Conservation (phyloP, 129 eudicot species). For the Chrysanthemum seticuspe region DNA sequence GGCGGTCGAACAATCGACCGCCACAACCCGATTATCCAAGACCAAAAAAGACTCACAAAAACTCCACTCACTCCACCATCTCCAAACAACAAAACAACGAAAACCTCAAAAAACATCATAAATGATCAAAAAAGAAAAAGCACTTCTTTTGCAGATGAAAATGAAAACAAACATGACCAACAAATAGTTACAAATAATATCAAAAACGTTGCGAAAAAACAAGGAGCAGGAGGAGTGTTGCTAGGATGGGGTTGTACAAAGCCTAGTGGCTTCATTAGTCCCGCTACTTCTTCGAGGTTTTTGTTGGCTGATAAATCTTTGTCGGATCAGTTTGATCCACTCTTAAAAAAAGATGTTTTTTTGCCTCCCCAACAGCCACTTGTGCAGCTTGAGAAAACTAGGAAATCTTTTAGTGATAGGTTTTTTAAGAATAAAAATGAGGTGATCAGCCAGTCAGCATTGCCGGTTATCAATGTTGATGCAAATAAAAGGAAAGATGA, state of each 20-base stretch:
- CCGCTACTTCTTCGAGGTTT: slow-evolving; percentile 72
- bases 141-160: slow-evolving; percentile 22
- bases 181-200: slow-evolving; percentile 13
- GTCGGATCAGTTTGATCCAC: slow-evolving; percentile 42
- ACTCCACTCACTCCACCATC: slow-evolving; percentile 15
- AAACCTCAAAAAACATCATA: slow-evolving; percentile 14
- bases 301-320: slow-evolving; percentile 49
- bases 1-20: slow-evolving; percentile 85
- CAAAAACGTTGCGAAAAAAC: slow-evolving; percentile 2
- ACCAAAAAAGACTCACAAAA: slow-evolving; percentile 43
- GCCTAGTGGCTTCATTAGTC: slow-evolving; percentile 58
- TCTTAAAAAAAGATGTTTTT: slow-evolving; percentile 27
- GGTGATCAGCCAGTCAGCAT: too few relatives aligned
- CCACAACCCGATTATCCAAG: slow-evolving; percentile 78
- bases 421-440: neutral
- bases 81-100: slow-evolving; percentile 13
- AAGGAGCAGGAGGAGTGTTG: slow-evolving; percentile 29
- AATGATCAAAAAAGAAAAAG: slow-evolving; percentile 15
- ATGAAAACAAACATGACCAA: neutral
- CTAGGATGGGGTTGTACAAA: slow-evolving; percentile 28
- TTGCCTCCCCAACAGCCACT: slow-evolving; percentile 14
- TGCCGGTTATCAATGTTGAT: too few relatives aligned
- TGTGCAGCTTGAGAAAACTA: slow-evolving; percentile 5
- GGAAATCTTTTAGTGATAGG: neutral
- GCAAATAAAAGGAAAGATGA: too few relatives aligned